These are phyloP conservation scores for Hortiboletus campestris DNA, from an alignment of 768 basidiomycete species.

Conservation along the genomic window DNA sequence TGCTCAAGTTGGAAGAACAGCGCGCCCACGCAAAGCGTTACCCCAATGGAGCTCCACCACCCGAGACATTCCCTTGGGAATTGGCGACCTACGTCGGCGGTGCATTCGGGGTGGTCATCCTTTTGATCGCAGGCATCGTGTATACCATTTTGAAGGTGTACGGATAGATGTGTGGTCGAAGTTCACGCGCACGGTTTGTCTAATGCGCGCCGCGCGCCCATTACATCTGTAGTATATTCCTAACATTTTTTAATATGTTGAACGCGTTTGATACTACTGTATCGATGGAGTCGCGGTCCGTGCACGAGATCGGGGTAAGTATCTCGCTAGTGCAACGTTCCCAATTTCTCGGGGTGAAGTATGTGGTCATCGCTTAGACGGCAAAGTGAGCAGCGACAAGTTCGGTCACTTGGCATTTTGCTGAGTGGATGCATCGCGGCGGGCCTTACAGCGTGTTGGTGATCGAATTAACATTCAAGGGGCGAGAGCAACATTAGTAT, in stretches of 20 bases:
- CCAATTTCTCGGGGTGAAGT: too few relatives aligned
- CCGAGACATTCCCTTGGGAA: conserved; percentile 29
- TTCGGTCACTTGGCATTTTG: too few relatives aligned
- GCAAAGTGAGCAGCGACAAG: too few relatives aligned
- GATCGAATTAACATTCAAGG: not conserved
- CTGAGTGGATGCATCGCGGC: not conserved
- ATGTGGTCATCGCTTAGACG: not conserved
- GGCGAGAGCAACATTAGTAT: not conserved
- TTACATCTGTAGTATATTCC: not conserved
- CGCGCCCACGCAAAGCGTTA: conserved; percentile 33
- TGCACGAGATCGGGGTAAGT: too few relatives aligned
- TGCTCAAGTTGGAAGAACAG: conserved; percentile 46
- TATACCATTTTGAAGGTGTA: conserved; percentile 28
- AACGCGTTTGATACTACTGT: not conserved
- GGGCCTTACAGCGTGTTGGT: not conserved
- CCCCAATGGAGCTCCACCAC: conserved; percentile 4
- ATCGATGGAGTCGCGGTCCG: not conserved
- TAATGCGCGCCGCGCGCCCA: not conserved
- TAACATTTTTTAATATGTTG: not conserved
- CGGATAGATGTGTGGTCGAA: conserved; percentile 3
- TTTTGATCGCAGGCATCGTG: conserved; percentile 21
- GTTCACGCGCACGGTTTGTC: not conserved
- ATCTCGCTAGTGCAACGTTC: not conserved
- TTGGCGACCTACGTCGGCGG: conserved; percentile 29
- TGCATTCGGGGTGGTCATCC: conserved; percentile 26